A percentile compares a stretch with the other conserved stretches of the same genome.
These are phyloP conservation scores for Triticum monococcum DNA, from an alignment of 176 grass and related monocot genomes.

Conservation along the genomic window DNA sequence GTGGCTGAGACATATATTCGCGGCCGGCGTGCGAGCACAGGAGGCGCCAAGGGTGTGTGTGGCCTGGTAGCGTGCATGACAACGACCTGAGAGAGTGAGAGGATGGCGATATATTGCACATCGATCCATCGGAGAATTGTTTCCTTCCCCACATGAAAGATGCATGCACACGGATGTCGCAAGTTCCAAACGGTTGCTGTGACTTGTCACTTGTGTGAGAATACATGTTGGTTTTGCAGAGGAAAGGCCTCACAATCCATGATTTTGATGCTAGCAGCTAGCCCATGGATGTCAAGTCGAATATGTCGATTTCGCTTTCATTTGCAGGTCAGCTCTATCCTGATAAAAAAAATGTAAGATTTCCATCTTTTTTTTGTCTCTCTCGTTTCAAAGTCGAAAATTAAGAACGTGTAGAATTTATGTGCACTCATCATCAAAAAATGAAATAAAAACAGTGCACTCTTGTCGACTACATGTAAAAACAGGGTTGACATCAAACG, in stretches of 20 bases:
- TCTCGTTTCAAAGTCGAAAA: too few relatives aligned
- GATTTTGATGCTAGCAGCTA: neutral
- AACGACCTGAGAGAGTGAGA: neutral
- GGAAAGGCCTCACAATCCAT: neutral
- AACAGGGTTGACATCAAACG: neutral
- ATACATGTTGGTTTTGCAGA: neutral
- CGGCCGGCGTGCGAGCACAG: neutral
- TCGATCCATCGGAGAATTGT: neutral
- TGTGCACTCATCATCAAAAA: too few relatives aligned
- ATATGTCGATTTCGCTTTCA: neutral
- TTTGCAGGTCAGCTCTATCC: neutral
- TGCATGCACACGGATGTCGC: neutral
- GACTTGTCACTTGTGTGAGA: neutral
- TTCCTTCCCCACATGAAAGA: neutral
- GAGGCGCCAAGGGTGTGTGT: neutral
- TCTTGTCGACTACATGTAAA: neutral
- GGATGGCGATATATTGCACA: neutral
- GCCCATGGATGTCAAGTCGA: neutral
- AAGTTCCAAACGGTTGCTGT: neutral
- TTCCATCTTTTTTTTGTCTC: too few relatives aligned
- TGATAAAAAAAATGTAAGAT: too few relatives aligned
- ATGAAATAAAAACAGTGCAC: too few relatives aligned
- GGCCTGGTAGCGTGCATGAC: neutral
- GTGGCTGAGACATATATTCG: conserved; percentile 26
- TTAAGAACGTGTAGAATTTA: neutral